Percentiles rank a stretch among this genome's conserved stretches.
Evolutionary conservation across 208 protist genomes (phyloP).

Genomic region (Trypanosoma brucei): DNA sequence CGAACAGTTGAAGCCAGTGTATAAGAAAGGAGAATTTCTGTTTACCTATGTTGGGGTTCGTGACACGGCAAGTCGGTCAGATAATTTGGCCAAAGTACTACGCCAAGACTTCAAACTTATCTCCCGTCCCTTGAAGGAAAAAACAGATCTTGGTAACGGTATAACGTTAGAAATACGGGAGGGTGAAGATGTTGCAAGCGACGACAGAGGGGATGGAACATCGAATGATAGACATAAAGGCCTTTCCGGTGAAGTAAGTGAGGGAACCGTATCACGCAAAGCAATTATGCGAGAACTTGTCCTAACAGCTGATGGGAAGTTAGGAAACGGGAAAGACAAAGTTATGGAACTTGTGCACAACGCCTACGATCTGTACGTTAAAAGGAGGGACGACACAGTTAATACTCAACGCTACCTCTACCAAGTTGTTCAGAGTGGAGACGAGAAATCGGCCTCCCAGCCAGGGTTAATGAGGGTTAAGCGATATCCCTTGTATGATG

Average conservation of each 20-base stretch:
- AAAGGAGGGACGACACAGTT: conserved; percentile 16
- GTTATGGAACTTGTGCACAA: conserved; percentile 23
- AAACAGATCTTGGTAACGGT: conserved; percentile 13
- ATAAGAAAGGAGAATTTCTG: conserved; percentile 31
- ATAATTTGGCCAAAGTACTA: conserved; percentile 9
- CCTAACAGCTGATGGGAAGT: neutral
- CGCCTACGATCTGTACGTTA: conserved; percentile 52
- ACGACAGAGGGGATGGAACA: neutral
- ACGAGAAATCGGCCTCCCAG: neutral
- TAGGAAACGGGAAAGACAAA: conserved; percentile 8
- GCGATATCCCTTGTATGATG: conserved; percentile 63
- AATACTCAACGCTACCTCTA: conserved; percentile 58
- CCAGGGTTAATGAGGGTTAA: conserved; percentile 33
- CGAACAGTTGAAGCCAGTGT: conserved; percentile 35
- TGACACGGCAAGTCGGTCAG: neutral
- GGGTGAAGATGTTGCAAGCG: conserved; percentile 1
- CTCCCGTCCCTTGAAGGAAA: conserved; percentile 12
- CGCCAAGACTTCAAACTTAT: conserved; percentile 21
- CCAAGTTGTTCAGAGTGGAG: conserved; percentile 34
- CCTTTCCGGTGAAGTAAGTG: neutral
- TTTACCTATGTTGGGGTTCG: conserved; percentile 9
- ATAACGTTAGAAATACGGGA: conserved; percentile 5
- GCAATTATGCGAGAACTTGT: conserved; percentile 16
- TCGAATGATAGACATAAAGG: neutral
- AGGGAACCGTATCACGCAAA: neutral